Percentiles rank a stretch among this genome's conserved stretches.
Conservation (phyloP, 345 rosid species). For the Psidium guajava region DNA sequence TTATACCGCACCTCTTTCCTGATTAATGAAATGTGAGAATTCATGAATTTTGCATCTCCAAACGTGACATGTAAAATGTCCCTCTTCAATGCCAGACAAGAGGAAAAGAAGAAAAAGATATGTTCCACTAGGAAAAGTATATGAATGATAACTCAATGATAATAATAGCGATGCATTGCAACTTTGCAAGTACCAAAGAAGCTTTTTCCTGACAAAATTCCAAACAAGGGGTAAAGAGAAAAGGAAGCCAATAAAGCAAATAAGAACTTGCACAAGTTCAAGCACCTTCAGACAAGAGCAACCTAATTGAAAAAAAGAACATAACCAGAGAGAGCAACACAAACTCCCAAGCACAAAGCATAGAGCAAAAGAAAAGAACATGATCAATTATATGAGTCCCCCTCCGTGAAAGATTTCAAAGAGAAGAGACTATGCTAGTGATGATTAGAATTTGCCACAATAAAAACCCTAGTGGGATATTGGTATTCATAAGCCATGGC, state of each 20-base stretch:
- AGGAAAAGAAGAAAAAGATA: background rate
- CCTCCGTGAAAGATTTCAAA: background rate
- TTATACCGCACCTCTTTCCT: background rate
- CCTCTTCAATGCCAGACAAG: background rate
- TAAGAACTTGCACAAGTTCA: slow-evolving; percentile 17
- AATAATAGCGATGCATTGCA: background rate
- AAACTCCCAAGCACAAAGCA: slow-evolving; percentile 24
- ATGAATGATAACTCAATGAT: background rate
- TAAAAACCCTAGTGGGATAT: background rate
- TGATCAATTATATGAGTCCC: background rate
- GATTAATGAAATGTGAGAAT: background rate
- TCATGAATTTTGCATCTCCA: background rate
- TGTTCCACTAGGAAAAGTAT: background rate
- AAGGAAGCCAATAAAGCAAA: slow-evolving; percentile 3
- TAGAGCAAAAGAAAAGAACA: background rate
- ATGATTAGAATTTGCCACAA: background rate
- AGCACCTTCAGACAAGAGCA: slow-evolving; percentile 53
- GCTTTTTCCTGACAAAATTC: background rate
- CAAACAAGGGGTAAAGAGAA: background rate
- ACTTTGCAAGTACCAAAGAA: slow-evolving; percentile 1
- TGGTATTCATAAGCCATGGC: background rate
- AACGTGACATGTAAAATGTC: background rate
- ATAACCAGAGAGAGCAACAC: slow-evolving; percentile 14
- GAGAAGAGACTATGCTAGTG: background rate
- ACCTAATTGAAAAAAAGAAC: slow-evolving; percentile 7